Percentiles rank a stretch among this genome's conserved stretches.
Evolutionary conservation across 2,329 filamentous ascomycete genomes (phyloP).

Genomic region (Metarhizium rileyi): DNA sequence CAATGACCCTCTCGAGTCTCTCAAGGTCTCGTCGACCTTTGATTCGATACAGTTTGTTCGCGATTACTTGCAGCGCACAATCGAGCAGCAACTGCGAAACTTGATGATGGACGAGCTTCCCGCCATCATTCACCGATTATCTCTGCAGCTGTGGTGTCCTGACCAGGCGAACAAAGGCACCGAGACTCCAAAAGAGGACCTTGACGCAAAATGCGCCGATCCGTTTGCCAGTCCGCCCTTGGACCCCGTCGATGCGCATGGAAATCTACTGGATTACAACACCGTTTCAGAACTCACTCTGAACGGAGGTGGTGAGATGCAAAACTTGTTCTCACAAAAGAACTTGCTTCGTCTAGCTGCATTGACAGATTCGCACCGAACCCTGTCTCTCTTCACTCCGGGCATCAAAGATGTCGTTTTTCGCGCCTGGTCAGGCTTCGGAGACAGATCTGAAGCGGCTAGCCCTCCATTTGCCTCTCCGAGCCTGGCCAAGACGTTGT

Average conservation of each 20-base stretch:
- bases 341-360: conserved; percentile 77
- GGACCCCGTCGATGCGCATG: conserved; percentile 72
- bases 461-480: conserved; percentile 38
- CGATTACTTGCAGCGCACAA: conserved; percentile 92
- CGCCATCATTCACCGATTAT: conserved; percentile 89
- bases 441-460: conserved; percentile 56
- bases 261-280: conserved; percentile 64
- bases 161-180: conserved; percentile 54
- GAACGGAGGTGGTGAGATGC: conserved; percentile 70
- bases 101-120: conserved; percentile 97
- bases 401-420: conserved; percentile 86
- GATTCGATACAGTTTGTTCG: conserved; percentile 98
- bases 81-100: conserved; percentile 84
- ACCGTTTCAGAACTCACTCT: conserved; percentile 69
- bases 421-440: conserved; percentile 77
- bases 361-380: conserved; percentile 79
- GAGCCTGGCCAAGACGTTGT: conserved; percentile 52
- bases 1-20: conserved; percentile 93
- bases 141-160: conserved; percentile 79
- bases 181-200: conserved; percentile 36
- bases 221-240: conserved; percentile 73
- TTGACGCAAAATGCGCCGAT: conserved; percentile 57
- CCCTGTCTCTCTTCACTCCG: conserved; percentile 83
- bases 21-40: conserved; percentile 98
- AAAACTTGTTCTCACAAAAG: conserved; percentile 91